These are phyloP conservation scores for Penicillium egyptiacum DNA, from an alignment of 495 filamentous ascomycete genomes.

Conservation along the genomic window DNA sequence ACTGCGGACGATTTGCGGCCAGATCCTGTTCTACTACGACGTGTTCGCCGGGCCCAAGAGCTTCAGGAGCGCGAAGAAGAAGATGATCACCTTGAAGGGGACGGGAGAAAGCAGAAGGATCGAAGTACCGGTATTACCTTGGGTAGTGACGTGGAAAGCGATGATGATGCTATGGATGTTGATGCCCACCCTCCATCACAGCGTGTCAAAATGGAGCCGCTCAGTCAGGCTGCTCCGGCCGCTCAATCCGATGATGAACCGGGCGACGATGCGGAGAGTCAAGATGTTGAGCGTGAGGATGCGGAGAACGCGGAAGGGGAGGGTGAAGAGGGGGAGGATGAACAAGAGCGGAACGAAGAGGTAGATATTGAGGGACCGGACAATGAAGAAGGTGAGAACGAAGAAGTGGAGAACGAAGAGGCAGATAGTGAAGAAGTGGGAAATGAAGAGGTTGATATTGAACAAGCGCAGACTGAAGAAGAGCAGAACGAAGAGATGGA, in stretches of 20 bases:
- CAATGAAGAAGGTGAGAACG: not conserved
- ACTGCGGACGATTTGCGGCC: slow-evolving; percentile 41
- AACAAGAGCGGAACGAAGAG: not conserved
- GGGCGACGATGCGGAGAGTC: slow-evolving; percentile 1
- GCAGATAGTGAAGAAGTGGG: not conserved
- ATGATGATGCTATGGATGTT: slow-evolving; percentile 27
- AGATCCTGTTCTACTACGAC: slow-evolving; percentile 44
- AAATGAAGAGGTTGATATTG: not conserved
- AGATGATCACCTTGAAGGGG: slow-evolving; percentile 34
- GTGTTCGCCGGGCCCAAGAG: slow-evolving; percentile 41
- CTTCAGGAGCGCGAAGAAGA: slow-evolving; percentile 38
- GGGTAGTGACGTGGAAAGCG: slow-evolving; percentile 23
- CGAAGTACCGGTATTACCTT: slow-evolving; percentile 18
- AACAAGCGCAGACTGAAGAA: not conserved
- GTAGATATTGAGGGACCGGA: not conserved
- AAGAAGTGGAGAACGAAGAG: not conserved
- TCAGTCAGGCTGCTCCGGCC: slow-evolving; percentile 1
- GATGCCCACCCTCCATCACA: slow-evolving; percentile 15
- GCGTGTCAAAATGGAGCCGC: slow-evolving; percentile 7
- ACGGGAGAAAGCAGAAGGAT: slow-evolving; percentile 10
- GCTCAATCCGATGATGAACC: slow-evolving; percentile 4
- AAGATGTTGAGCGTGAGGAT: not conserved
- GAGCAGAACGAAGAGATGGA: not conserved
- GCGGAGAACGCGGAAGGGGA: not conserved
- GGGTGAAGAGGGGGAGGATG: not conserved